Conservation (phyloP, 1,284 basidiomycete genomes). For the Leccinum fallax region DNA sequence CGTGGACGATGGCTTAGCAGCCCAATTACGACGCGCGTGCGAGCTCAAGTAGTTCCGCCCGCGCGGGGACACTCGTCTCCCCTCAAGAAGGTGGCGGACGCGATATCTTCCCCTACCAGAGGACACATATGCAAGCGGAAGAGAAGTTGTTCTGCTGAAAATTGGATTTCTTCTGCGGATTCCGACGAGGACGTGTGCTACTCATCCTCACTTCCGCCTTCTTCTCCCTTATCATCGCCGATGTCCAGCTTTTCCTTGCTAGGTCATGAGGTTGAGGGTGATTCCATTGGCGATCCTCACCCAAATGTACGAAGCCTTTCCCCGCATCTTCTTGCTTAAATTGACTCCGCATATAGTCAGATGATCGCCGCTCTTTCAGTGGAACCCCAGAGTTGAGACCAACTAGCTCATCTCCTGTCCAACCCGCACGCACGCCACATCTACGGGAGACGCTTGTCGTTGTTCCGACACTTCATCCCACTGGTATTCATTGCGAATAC, state of each 20-base stretch:
- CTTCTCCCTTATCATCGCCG: constrained; percentile 36
- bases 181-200: constrained; percentile 16
- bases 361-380: constrained; percentile 3
- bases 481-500: background rate
- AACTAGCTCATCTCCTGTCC: constrained; percentile 13
- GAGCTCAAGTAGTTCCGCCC: constrained; percentile 16
- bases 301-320: constrained; percentile 20
- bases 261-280: constrained; percentile 18
- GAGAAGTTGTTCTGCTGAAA: constrained; percentile 1
- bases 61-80: constrained; percentile 42
- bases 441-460: background rate
- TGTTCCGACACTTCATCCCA: background rate
- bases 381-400: constrained; percentile 18
- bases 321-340: background rate
- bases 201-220: constrained; percentile 36
- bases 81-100: constrained; percentile 27
- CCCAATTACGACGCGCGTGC: constrained; percentile 37
- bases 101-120: constrained; percentile 1
- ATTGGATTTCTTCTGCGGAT: constrained; percentile 8
- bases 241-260: constrained; percentile 29
- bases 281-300: constrained; percentile 12
- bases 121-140: constrained; percentile 5
- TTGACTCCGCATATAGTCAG: constrained; percentile 17
- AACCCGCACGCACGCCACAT: constrained; percentile 2
- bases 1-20: constrained; percentile 56